Percentiles rank a stretch among this genome's conserved stretches.
Evolutionary conservation across 1,139 yeast species (phyloP).

Genomic region (Blastobotrys arbuscula): DNA sequence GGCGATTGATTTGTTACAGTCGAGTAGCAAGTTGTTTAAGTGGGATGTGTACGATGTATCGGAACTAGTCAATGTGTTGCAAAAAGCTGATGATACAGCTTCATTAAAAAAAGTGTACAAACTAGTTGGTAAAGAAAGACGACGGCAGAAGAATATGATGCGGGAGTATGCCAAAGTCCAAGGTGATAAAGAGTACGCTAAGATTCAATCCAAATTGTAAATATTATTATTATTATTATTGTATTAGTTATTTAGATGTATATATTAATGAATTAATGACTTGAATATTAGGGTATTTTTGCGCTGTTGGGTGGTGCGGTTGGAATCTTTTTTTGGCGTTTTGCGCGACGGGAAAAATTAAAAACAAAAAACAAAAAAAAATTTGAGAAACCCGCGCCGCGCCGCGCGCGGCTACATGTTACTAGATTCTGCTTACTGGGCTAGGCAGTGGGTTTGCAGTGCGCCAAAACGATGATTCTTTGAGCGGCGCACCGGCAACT

Average conservation of each 20-base stretch:
- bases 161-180: slow-evolving; percentile 8
- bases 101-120: slow-evolving; percentile 1
- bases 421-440: background rate
- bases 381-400: background rate
- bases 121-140: slow-evolving; percentile 6
- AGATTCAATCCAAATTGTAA: background rate
- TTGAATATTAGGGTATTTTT: background rate
- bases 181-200: slow-evolving; percentile 9
- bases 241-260: no score
- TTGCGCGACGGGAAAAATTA: background rate
- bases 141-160: background rate
- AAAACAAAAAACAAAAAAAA: no score
- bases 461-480: no score
- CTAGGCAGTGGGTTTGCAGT: no score
- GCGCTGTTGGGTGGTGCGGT: background rate
- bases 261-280: background rate
- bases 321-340: background rate
- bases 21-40: slow-evolving; percentile 61
- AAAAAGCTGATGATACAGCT: slow-evolving; percentile 38
- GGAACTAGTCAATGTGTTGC: slow-evolving; percentile 30
- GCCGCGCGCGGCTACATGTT: background rate
- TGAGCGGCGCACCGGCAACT: no score
- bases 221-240: background rate
- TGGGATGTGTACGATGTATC: slow-evolving; percentile 47
- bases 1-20: slow-evolving; percentile 60